Percentiles rank a stretch among this genome's conserved stretches.
Conservation (phyloP, 805 yeast species). For the Metschnikowia matae region DNA sequence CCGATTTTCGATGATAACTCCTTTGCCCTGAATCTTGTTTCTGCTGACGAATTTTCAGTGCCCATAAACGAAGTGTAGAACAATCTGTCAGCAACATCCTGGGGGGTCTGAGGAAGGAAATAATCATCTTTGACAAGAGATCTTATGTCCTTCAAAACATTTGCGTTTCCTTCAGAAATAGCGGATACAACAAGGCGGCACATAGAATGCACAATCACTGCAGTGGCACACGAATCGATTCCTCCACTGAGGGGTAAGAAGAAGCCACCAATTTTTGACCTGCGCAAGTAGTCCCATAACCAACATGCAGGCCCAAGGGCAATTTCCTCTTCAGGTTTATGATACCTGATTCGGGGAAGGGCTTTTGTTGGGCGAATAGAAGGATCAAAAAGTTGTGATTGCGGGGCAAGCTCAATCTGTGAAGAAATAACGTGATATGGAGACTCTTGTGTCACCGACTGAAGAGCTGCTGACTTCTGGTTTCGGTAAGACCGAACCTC, state of each 20-base stretch:
- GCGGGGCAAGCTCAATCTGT: constrained; percentile 64
- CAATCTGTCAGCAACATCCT: constrained; percentile 67
- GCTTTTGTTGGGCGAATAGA: constrained; percentile 53
- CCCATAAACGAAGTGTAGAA: constrained; percentile 97
- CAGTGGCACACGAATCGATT: constrained; percentile 96
- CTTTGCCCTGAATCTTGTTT: constrained; percentile 80
- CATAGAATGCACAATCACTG: constrained; percentile 92
- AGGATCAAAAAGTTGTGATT: constrained; percentile 56
- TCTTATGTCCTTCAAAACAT: constrained; percentile 75
- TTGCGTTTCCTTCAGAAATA: constrained; percentile 61
- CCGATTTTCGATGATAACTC: constrained; percentile 74
- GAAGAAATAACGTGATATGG: constrained; percentile 57
- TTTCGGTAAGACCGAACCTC: constrained; percentile 83
- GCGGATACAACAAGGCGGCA: constrained; percentile 77
- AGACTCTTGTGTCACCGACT: constrained; percentile 45
- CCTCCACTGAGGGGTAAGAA: constrained; percentile 96
- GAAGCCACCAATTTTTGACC: constrained; percentile 87
- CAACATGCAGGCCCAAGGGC: constrained; percentile 99
- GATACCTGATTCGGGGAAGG: constrained; percentile 50
- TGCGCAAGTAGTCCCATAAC: constrained; percentile 96
- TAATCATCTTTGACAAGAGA: constrained; percentile 53
- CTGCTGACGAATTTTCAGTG: constrained; percentile 83
- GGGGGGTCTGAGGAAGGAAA: constrained; percentile 71
- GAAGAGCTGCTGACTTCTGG: constrained; percentile 72
- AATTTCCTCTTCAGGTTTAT: constrained; percentile 90